Percentiles rank a stretch among this genome's conserved stretches.
These are phyloP conservation scores for Porphyrellus cyaneotinctus DNA, from an alignment of 768 basidiomycete species.

Conservation along the genomic window DNA sequence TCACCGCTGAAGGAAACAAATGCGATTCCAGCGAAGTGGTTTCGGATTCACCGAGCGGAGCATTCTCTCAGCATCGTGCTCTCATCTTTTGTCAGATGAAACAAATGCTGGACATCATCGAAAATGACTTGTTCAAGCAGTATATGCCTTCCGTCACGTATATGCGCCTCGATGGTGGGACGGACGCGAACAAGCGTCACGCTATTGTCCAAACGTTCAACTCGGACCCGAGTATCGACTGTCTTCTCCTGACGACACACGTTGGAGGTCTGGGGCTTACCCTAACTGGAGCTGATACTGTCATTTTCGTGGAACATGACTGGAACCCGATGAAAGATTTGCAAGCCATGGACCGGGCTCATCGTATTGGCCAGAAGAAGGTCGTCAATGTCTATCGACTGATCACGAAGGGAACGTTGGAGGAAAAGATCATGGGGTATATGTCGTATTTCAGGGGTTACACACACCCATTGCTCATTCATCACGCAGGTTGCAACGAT, in stretches of 20 bases:
- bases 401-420: conserved; percentile 93
- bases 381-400: conserved; percentile 98
- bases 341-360: conserved; percentile 98
- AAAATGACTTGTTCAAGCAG: conserved; percentile 84
- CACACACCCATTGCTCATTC: conserved; percentile 4
- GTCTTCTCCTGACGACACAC: conserved; percentile 90
- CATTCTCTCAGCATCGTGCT: conserved; percentile 94
- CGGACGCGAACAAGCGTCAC: conserved; percentile 91
- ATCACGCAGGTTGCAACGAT: conserved; percentile 78
- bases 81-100: conserved; percentile 99
- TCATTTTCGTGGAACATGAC: conserved; percentile 99
- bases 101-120: conserved; percentile 97
- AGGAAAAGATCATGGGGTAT: conserved; percentile 99
- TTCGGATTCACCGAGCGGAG: conserved; percentile 41
- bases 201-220: conserved; percentile 98
- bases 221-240: conserved; percentile 94
- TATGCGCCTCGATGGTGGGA: conserved; percentile 94
- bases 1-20: conserved; percentile 54
- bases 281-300: conserved; percentile 96
- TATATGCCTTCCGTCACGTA: conserved; percentile 96
- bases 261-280: conserved; percentile 96
- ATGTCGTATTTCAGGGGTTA: conserved; percentile 22
- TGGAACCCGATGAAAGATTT: conserved; percentile 99
- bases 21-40: conserved; percentile 63
- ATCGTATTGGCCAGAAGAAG: conserved; percentile 97